Evolutionary conservation across 768 basidiomycete genomes (phyloP).

Genomic region (Boletus sensibilis): DNA sequence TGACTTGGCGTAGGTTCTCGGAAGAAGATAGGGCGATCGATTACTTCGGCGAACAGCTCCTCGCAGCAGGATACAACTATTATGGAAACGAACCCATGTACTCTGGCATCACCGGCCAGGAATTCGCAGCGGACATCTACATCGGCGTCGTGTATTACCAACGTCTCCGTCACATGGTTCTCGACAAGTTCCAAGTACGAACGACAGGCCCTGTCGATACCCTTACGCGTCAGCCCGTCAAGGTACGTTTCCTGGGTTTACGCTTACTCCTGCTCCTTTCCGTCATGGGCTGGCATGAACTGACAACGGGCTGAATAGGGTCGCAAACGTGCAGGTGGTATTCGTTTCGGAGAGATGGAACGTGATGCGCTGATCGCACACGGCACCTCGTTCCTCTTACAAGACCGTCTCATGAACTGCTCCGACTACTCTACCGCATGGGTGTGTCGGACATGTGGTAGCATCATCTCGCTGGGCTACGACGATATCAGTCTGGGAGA

Average conservation of each 20-base stretch:
- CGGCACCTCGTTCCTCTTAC: conserved; percentile 96
- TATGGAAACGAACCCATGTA: conserved; percentile 99
- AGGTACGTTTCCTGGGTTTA: conserved; percentile 51
- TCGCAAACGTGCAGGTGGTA: conserved; percentile 96
- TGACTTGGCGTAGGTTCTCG: conserved; percentile 61
- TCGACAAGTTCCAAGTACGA: conserved; percentile 99
- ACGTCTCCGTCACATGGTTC: conserved; percentile 97
- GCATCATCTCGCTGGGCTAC: conserved; percentile 93
- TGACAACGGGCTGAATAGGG: conserved; percentile 53
- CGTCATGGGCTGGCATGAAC: not conserved
- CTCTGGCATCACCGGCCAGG: conserved; percentile 97
- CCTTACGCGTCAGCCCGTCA: conserved; percentile 94
- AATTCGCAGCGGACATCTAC: conserved; percentile 98
- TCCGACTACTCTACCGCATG: conserved; percentile 99
- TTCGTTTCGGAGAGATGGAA: conserved; percentile 99
- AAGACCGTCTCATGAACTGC: conserved; percentile 99
- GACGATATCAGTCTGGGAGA: conserved; percentile 81
- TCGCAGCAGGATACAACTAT: conserved; percentile 95
- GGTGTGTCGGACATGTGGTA: conserved; percentile 97
- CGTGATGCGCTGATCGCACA: conserved; percentile 98
- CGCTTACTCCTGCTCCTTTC: not conserved
- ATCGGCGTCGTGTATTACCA: conserved; percentile 99
- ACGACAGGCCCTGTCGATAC: conserved; percentile 98
- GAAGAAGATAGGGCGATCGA: conserved; percentile 97
- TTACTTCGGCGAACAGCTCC: conserved; percentile 95